A percentile compares a stretch with the other conserved stretches of the same genome.
phyloP scores from a whole-genome alignment of 2,329 filamentous ascomycete species.

The Pseudodiploospora longispora region DNA sequence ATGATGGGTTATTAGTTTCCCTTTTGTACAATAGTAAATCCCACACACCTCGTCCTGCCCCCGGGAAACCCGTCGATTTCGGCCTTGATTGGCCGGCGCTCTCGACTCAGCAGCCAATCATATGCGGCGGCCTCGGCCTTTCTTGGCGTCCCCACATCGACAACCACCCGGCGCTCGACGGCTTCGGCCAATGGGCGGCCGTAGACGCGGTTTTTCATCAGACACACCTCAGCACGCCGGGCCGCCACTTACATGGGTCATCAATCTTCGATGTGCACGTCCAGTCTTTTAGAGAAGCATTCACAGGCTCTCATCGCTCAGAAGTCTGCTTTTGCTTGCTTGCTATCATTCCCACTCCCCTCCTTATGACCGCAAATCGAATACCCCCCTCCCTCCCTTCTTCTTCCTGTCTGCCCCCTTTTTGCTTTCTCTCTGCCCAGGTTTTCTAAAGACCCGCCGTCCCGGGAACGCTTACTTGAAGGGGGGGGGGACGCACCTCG shows the following conservation, averaged over 20 bases:
- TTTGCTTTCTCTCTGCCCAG: background rate
- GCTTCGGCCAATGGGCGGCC: constrained; percentile 21
- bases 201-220: constrained; percentile 19
- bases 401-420: background rate
- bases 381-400: too few species aligned
- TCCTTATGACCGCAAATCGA: too few species aligned
- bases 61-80: background rate
- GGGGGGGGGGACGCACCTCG: background rate
- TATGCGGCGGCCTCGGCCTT: constrained; percentile 5
- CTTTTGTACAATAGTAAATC: too few species aligned
- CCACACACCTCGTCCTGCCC: too few species aligned
- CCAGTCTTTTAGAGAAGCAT: background rate
- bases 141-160: constrained; percentile 15
- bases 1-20: too few species aligned
- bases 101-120: constrained; percentile 13
- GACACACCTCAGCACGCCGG: constrained; percentile 25
- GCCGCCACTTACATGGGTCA: constrained; percentile 23
- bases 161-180: constrained; percentile 13
- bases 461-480: too few species aligned
- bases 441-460: background rate
- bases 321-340: too few species aligned
- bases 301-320: constrained; percentile 5
- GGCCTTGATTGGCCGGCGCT: constrained; percentile 8
- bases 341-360: too few species aligned
- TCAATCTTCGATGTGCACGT: constrained; percentile 5